These are phyloP conservation scores for Paraphaeosphaeria minitans DNA, from an alignment of 2,329 filamentous ascomycete genomes.

Conservation along the genomic window DNA sequence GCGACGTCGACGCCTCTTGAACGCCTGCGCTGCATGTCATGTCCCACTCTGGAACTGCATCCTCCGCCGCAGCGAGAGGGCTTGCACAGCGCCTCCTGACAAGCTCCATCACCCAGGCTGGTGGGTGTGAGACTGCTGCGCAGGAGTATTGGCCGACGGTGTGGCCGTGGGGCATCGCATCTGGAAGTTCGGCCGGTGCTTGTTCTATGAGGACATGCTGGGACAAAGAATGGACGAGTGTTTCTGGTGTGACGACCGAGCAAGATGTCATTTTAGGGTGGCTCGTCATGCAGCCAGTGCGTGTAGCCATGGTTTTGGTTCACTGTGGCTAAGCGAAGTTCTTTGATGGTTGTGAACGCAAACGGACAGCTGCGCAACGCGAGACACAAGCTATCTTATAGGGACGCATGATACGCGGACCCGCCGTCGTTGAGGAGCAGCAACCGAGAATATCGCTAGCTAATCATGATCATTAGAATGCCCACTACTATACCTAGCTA, in stretches of 20 bases:
- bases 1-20: constrained; percentile 5
- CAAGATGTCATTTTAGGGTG: background rate
- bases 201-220: background rate
- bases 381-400: background rate
- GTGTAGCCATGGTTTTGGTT: background rate
- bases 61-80: background rate
- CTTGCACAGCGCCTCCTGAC: background rate
- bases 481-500: background rate
- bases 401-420: background rate
- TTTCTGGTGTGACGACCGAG: background rate
- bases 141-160: background rate
- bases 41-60: constrained; percentile 1
- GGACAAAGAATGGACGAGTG: background rate
- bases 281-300: background rate
- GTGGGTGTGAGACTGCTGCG: background rate
- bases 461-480: background rate
- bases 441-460: background rate
- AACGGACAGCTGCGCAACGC: background rate
- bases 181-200: background rate
- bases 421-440: background rate
- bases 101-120: background rate
- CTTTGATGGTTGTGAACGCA: constrained; percentile 1
- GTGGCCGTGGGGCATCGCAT: background rate
- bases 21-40: background rate
- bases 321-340: background rate